Percentiles rank a stretch among this genome's conserved stretches.
Conservation (phyloP, 2,329 filamentous ascomycete species). For the Aspergillus puulaauensis region DNA sequence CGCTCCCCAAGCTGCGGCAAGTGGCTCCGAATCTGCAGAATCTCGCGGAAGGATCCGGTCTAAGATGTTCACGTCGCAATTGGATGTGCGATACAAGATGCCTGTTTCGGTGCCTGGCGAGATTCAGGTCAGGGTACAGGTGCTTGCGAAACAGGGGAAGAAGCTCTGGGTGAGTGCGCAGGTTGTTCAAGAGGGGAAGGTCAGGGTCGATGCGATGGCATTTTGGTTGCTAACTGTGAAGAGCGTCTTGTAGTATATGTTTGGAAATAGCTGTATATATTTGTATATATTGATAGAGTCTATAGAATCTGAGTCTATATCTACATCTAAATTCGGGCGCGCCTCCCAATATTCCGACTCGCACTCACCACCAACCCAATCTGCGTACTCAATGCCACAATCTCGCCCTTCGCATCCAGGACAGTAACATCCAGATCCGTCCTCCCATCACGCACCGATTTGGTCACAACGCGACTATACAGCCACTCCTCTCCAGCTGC, state of each 20-base stretch:
- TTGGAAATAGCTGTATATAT: slow-evolving; percentile 5
- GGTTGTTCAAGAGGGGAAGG: slow-evolving; percentile 38
- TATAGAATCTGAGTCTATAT: neutral
- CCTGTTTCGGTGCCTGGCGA: slow-evolving; percentile 37
- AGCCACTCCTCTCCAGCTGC: slow-evolving; percentile 70
- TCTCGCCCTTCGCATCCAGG: slow-evolving; percentile 61
- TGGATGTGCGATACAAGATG: slow-evolving; percentile 42
- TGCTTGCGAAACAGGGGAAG: slow-evolving; percentile 35
- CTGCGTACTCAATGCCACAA: slow-evolving; percentile 69
- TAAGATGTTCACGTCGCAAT: slow-evolving; percentile 38
- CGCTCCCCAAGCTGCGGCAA: neutral
- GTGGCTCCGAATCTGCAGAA: neutral
- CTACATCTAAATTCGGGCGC: slow-evolving; percentile 29
- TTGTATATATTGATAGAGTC: slow-evolving; percentile 10
- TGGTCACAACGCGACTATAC: slow-evolving; percentile 63
- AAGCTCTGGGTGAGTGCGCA: slow-evolving; percentile 45
- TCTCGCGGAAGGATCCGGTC: slow-evolving; percentile 14
- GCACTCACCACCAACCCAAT: slow-evolving; percentile 63
- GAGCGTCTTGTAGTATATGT: neutral
- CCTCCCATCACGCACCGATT: slow-evolving; percentile 67
- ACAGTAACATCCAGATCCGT: slow-evolving; percentile 73
- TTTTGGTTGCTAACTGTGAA: slow-evolving; percentile 37
- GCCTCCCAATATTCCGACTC: slow-evolving; percentile 61
- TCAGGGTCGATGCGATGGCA: slow-evolving; percentile 42
- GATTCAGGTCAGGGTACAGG: slow-evolving; percentile 37